Percentiles rank a stretch among this genome's conserved stretches.
These are phyloP conservation scores for Digitaria exilis DNA, from an alignment of 202 grass and related monocot species.

Conservation along the genomic window DNA sequence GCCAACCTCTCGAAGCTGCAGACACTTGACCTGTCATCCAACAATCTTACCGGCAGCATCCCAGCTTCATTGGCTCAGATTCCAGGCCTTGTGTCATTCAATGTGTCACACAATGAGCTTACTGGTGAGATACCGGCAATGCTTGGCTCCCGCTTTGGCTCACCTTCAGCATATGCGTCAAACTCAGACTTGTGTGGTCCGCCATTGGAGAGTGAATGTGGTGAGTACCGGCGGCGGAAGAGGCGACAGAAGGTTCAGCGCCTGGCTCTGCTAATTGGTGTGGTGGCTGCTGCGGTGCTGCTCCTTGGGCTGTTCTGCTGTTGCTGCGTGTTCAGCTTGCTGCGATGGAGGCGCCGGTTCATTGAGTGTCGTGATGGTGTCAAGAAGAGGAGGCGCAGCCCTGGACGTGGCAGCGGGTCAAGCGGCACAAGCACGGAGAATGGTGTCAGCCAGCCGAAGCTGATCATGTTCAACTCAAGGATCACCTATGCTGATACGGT, in stretches of 20 bases:
- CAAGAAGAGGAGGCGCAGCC: conserved; percentile 83
- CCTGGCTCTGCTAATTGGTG: conserved; percentile 61
- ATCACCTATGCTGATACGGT: conserved; percentile 85
- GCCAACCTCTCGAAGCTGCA: conserved; percentile 83
- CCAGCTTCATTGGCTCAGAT: conserved; percentile 76
- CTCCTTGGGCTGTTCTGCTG: conserved; percentile 65
- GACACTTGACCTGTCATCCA: conserved; percentile 75
- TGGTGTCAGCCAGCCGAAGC: conserved; percentile 63
- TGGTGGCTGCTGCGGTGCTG: conserved; percentile 49
- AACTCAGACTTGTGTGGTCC: conserved; percentile 80
- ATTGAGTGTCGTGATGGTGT: conserved; percentile 74
- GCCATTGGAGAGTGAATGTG: conserved; percentile 69
- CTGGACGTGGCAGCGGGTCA: conserved; percentile 86
- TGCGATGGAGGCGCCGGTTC: conserved; percentile 78
- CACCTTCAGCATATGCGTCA: conserved; percentile 56
- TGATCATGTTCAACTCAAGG: conserved; percentile 95
- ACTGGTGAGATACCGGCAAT: conserved; percentile 74
- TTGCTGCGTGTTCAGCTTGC: conserved; percentile 70
- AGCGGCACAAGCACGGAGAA: conserved; percentile 69
- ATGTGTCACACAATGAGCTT: conserved; percentile 87
- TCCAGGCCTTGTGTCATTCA: conserved; percentile 65
- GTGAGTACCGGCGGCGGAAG: conserved; percentile 31
- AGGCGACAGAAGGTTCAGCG: conserved; percentile 56
- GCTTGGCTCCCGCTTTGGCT: conserved; percentile 70
- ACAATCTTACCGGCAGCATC: conserved; percentile 80